Evolutionary conservation across 805 yeast species (phyloP).

Genomic region (Diddensiella transvaalensis): DNA sequence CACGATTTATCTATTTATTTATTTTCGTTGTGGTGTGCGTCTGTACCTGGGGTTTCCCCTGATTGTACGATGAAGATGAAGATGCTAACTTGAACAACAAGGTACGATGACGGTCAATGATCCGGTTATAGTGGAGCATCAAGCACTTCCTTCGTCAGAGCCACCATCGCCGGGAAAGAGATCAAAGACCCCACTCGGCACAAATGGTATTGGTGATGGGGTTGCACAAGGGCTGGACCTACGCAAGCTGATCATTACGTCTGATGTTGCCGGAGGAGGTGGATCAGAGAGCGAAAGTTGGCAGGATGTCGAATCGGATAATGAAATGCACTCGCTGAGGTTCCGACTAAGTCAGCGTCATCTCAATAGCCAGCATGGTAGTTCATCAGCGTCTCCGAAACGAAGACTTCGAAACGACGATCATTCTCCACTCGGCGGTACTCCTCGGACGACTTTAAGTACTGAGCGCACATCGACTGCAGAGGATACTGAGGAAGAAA

Average conservation of each 20-base stretch:
- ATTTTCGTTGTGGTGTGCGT: too few species aligned
- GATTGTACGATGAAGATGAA: too few species aligned
- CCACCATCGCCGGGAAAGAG: neutral
- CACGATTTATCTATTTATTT: too few species aligned
- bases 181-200: neutral
- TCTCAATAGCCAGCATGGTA: neutral
- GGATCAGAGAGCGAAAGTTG: slow-evolving; percentile 8
- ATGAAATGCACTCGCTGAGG: neutral
- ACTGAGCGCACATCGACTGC: too few species aligned
- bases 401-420: neutral
- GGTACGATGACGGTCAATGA: neutral
- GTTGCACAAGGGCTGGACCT: neutral
- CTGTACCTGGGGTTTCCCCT: too few species aligned
- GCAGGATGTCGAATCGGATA: slow-evolving; percentile 7
- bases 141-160: neutral
- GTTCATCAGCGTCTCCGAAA: neutral
- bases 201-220: neutral
- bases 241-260: neutral
- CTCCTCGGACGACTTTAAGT: too few species aligned
- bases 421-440: neutral
- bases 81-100: too few species aligned
- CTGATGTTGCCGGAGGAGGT: neutral
- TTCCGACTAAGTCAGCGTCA: neutral
- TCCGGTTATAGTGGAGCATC: neutral
- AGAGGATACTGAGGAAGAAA: neutral